Evolutionary conservation across 768 basidiomycete genomes (phyloP).

Genomic region (Mycena rosella): DNA sequence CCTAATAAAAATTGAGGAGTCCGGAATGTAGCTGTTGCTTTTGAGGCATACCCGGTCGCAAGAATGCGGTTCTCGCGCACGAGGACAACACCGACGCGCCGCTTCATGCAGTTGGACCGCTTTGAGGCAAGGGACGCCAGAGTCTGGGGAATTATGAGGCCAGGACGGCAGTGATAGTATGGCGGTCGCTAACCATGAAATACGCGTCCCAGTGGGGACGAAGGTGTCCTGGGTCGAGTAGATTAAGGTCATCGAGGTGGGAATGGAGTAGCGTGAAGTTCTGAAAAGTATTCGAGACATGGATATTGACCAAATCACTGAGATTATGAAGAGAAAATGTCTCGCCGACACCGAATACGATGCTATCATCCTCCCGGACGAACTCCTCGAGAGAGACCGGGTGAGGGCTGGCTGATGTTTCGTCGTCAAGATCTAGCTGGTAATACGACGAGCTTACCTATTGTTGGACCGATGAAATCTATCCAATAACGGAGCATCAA

Average conservation of each 20-base stretch:
- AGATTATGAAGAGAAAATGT: slow-evolving; percentile 49
- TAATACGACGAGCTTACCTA: slow-evolving; percentile 37
- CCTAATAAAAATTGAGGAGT: slow-evolving; percentile 51
- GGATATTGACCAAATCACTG: slow-evolving; percentile 69
- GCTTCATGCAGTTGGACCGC: slow-evolving; percentile 97
- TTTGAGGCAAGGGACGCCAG: slow-evolving; percentile 91
- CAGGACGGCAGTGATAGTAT: background rate
- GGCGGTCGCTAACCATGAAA: slow-evolving; percentile 81
- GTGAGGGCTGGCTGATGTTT: slow-evolving; percentile 27
- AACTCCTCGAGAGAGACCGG: slow-evolving; percentile 75
- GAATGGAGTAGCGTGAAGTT: slow-evolving; percentile 64
- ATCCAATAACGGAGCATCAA: slow-evolving; percentile 85
- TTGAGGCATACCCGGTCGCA: slow-evolving; percentile 73
- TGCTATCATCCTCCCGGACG: slow-evolving; percentile 75
- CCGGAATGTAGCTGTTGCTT: slow-evolving; percentile 5
- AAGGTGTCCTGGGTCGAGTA: slow-evolving; percentile 79
- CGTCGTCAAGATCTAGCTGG: background rate
- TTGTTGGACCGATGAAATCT: slow-evolving; percentile 72
- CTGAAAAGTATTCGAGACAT: slow-evolving; percentile 74
- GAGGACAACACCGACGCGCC: slow-evolving; percentile 93
- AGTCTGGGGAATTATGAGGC: slow-evolving; percentile 60
- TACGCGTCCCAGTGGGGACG: slow-evolving; percentile 96
- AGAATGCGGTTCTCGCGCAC: slow-evolving; percentile 87
- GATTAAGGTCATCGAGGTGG: slow-evolving; percentile 76
- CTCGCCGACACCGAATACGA: slow-evolving; percentile 66